phyloP scores from a whole-genome alignment of 352 stramenopile species.

The Phytopythium ostracodes region DNA sequence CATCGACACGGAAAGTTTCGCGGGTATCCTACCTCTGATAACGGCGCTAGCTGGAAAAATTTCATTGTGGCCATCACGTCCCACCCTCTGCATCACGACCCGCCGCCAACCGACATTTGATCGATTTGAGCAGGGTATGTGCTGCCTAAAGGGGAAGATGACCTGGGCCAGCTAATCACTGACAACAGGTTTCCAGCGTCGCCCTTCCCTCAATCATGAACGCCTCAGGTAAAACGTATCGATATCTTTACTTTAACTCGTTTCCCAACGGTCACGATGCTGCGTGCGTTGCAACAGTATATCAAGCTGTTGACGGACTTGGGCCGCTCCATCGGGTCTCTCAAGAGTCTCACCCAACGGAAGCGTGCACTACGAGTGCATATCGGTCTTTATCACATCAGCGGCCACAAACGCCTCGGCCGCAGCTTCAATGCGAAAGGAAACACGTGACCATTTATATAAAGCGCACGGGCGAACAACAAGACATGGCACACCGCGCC shows the following conservation, averaged over 20 bases:
- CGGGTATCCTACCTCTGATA: constrained; percentile 2
- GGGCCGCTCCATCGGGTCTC: no score
- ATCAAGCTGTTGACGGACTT: no score
- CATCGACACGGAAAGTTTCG: neutral
- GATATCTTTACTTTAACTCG: no score
- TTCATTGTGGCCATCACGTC: neutral
- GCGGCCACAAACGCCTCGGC: neutral
- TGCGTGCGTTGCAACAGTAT: no score
- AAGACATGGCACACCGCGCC: no score
- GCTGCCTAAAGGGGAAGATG: neutral
- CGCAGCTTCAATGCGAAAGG: neutral
- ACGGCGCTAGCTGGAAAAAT: neutral
- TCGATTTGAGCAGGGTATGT: neutral
- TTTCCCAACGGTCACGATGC: no score
- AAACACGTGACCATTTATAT: neutral
- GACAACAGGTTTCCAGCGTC: neutral
- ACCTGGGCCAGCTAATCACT: no score
- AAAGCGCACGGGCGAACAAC: neutral
- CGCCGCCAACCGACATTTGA: neutral
- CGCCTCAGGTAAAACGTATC: no score
- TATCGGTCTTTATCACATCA: neutral
- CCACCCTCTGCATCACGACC: neutral
- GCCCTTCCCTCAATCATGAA: no score
- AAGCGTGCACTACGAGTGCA: neutral
- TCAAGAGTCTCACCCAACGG: neutral